Evolutionary conservation across 75 land plant genomes (phyloP).

Genomic region (Cupressus sempervirens): DNA sequence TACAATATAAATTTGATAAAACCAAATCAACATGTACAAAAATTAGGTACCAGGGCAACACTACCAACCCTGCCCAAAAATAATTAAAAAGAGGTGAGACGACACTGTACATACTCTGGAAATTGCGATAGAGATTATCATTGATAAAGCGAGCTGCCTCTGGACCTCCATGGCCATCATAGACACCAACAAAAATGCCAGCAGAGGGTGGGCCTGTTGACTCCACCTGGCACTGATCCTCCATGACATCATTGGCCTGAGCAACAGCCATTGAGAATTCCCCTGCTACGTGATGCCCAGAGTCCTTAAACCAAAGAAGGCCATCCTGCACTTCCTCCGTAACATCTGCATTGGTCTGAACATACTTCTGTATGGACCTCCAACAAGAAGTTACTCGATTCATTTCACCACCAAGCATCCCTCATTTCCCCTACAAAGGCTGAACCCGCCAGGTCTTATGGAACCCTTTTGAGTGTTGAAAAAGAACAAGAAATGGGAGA

Average conservation of each 20-base stretch:
- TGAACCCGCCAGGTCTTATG: not conserved
- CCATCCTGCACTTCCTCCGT: slow-evolving; percentile 52
- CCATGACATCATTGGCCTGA: slow-evolving; percentile 71
- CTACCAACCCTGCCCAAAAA: no score
- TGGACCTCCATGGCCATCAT: slow-evolving; percentile 96
- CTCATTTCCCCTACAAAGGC: slow-evolving; percentile 41
- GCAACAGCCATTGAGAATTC: slow-evolving; percentile 84
- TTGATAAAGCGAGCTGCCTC: slow-evolving; percentile 75
- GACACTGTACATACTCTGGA: slow-evolving; percentile 35
- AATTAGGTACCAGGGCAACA: no score
- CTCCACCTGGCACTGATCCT: slow-evolving; percentile 80
- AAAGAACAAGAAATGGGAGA: not conserved
- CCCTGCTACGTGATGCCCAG: slow-evolving; percentile 53
- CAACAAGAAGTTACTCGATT: slow-evolving; percentile 66
- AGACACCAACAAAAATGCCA: slow-evolving; percentile 79
- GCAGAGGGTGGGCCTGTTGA: slow-evolving; percentile 45
- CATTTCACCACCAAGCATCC: slow-evolving; percentile 42
- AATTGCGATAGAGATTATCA: slow-evolving; percentile 53
- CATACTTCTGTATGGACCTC: slow-evolving; percentile 46
- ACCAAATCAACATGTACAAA: no score
- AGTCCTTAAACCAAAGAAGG: slow-evolving; percentile 75
- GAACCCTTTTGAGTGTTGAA: not conserved
- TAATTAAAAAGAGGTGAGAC: not conserved
- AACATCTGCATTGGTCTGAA: slow-evolving; percentile 28
- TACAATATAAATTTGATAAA: no score